Evolutionary conservation across 2,329 filamentous ascomycete species (phyloP), one percentile per base, ranked within the genome.

Genomic region (Pseudogymnoascus sp.): DNA sequence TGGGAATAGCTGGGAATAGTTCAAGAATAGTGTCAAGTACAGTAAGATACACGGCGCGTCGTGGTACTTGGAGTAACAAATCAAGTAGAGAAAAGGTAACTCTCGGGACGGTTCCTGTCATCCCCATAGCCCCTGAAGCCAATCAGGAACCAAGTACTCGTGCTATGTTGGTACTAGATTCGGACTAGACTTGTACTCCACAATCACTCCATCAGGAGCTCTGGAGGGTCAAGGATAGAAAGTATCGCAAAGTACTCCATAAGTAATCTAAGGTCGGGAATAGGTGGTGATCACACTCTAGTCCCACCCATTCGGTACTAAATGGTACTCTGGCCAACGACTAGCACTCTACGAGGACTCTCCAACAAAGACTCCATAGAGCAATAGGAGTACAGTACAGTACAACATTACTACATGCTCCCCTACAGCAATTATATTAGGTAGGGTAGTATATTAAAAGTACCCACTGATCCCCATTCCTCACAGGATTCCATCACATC

Each of bases 281-380:
- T 55, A 12, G 48, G 48, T 55, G 27, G 48, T 55, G 48, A 55
- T 55, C 31, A 8, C 48, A 55, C 48, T 55, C 48, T 48, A 29
- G 42, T 15, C 27, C 25, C 27, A 52, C 45, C 27, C 12, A 15
- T 15, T 55, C 29, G 29, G 48, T 55, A 55, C 45, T 31, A 8
- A 7, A 5, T 31, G 45, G 45, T 48, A 48, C 42, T 27, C 9
- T 6, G 10, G 18, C 40, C 18, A 21, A 21, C 21, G 21, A 21
- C 21, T 21, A 21, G 21, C 21, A 21, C 21, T 21, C 21, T 21
- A 21, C 21, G 21, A 21, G 21, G 21, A 21, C 21, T 21, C 21
- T 21, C 21, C 21, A 21, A 21, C 21, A 21, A 21, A 21, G 21
- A 21, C 21, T 21, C 21, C 21, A 21, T 21, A 21, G 21, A 21